These are phyloP conservation scores for Lactarius indigo DNA, from an alignment of 768 basidiomycete species.

Conservation along the genomic window DNA sequence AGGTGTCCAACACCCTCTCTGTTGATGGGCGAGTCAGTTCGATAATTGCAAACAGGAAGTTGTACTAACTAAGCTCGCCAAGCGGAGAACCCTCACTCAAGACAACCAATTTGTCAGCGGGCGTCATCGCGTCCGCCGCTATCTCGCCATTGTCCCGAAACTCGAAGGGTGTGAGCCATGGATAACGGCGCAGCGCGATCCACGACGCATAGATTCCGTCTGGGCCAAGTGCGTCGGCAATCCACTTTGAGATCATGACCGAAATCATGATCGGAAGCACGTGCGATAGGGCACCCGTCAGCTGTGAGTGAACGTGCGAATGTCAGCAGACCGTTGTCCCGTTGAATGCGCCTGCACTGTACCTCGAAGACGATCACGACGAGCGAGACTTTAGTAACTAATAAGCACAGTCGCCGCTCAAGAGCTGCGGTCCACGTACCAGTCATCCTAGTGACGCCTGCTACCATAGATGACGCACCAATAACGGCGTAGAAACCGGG, in stretches of 20 bases:
- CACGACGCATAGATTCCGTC: conserved; percentile 70
- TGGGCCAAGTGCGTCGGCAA: conserved; percentile 65
- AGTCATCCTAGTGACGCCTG: conserved; percentile 75
- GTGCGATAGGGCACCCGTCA: conserved; percentile 77
- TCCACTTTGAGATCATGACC: conserved; percentile 75
- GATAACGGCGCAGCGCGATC: conserved; percentile 68
- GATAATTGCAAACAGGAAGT: background rate
- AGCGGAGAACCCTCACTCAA: conserved; percentile 40
- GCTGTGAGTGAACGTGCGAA: conserved; percentile 34
- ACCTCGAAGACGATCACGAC: conserved; percentile 78
- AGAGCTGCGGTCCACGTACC: conserved; percentile 39
- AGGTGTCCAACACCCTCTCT: conserved; percentile 42
- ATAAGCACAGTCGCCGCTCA: background rate
- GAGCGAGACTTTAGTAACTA: conserved; percentile 53
- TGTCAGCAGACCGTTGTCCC: background rate
- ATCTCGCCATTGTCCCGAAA: conserved; percentile 64
- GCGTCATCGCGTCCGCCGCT: conserved; percentile 59
- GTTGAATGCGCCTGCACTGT: conserved; percentile 6
- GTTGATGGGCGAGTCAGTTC: conserved; percentile 2
- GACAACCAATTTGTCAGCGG: conserved; percentile 45
- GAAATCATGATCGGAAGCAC: conserved; percentile 81
- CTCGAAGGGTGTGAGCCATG: conserved; percentile 64
- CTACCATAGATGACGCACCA: conserved; percentile 72
- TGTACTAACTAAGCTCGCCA: conserved; percentile 43
- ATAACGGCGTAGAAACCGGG: conserved; percentile 78